Percentiles rank a stretch among this genome's conserved stretches.
Evolutionary conservation across 2,329 filamentous ascomycete genomes (phyloP).

Genomic region (Penicillium sp.): DNA sequence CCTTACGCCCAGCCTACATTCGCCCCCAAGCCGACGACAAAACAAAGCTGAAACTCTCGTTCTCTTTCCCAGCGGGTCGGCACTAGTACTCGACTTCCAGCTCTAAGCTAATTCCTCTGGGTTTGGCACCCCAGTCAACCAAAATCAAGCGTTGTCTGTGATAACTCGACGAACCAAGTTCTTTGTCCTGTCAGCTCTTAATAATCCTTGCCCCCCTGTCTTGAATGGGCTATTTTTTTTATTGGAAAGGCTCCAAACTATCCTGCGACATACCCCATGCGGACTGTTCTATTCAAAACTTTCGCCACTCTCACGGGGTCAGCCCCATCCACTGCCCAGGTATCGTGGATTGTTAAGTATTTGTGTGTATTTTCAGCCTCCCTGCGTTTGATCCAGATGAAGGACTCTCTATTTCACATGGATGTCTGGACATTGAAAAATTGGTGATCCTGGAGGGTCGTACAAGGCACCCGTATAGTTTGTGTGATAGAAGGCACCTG

Average conservation of each 20-base stretch:
- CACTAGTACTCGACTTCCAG: constrained; percentile 23
- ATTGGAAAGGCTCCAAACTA: neutral
- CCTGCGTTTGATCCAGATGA: neutral
- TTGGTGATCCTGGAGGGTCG: neutral
- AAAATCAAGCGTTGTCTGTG: neutral
- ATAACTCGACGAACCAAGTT: neutral
- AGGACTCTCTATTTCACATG: neutral
- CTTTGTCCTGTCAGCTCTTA: neutral
- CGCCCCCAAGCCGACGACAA: constrained; percentile 10
- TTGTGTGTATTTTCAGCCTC: neutral
- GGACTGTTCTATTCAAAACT: neutral
- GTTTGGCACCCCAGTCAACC: neutral
- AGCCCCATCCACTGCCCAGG: constrained; percentile 5
- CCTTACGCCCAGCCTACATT: constrained; percentile 3
- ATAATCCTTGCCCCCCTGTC: neutral
- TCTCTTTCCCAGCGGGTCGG: constrained; percentile 13
- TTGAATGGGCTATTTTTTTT: neutral
- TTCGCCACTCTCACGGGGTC: constrained; percentile 10
- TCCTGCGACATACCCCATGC: constrained; percentile 9
- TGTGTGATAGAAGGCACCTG: neutral
- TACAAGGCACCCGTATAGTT: neutral
- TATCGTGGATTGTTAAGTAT: neutral
- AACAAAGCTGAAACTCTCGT: constrained; percentile 26
- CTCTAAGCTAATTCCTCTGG: constrained; percentile 21
- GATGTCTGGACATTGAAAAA: neutral